Base-by-base conservation (phyloP, 169 alveolate species). In the Haemoproteus tartakovskyi region DNA sequence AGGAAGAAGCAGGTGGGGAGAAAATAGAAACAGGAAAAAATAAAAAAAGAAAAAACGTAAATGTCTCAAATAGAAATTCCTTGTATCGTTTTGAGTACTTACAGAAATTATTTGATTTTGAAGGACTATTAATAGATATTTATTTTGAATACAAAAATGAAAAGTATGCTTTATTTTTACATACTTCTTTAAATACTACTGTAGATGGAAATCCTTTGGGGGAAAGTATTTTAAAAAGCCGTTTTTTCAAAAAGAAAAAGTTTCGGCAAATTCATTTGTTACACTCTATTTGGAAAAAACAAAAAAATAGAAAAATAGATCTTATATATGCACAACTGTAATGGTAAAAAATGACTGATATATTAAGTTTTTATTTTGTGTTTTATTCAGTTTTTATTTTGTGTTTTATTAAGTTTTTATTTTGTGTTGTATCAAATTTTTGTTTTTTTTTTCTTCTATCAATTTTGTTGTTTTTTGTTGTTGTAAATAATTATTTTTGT, bases 101-200 rank as follows among this genome's bases (percentile, higher is more conserved):
- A 14, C 50, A 67, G 37, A 67, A 67, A 38, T 18, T 60, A 40
- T 52, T 38, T 52, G 82, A 67, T 52, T 67, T n/a, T 52, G 82
- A 67, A 67, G 82, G 82, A 2, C 56, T 67, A 30, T 37, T 67
- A 67, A 56, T 67, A 40, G 82, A 67, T 36, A 54, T 67, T 6
- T 67, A 67, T 21, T 67, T 67, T 21, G 82, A 67, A 54, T 21
- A 67, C n/a, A 52, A 27, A 27, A 37, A 24, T 67, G 22, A 19
- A 22, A 40, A 46, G 12, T 67, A 67, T 37, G 82, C 82, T 14
- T 21, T 67, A 8, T 67, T 67, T 41, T 59, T 67, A 19, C 43
- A 67, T 16, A 67, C 74, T n/a, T 26, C 82, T 1, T 48, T 67
- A 21, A 67, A 67, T 46, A 67, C 82, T 26, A 67, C 74, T 8